These are phyloP conservation scores for Sutorius eximius DNA, from an alignment of 1,284 basidiomycete genomes.

Conservation along the genomic window DNA sequence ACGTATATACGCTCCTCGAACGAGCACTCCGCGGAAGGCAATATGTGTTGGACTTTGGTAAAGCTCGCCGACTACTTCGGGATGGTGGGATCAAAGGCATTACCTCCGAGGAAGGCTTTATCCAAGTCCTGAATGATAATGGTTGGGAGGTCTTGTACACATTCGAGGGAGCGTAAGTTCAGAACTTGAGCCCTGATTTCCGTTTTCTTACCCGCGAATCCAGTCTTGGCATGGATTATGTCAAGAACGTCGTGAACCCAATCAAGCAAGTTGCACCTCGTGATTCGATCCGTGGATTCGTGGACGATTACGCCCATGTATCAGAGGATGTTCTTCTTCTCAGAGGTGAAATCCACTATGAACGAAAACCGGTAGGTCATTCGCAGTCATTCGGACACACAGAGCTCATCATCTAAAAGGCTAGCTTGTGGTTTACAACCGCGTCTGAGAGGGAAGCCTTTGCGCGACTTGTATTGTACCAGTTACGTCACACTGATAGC, in stretches of 20 bases:
- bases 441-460: conserved; percentile 34
- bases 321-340: conserved; percentile 42
- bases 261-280: conserved; percentile 39
- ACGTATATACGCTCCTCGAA: conserved; percentile 21
- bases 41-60: conserved; percentile 19
- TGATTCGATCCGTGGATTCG: conserved; percentile 38
- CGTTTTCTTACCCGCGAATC: conserved; percentile 8
- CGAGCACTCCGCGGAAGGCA: conserved; percentile 18
- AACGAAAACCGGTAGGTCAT: conserved; percentile 43
- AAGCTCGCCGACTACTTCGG: conserved; percentile 21
- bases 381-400: conserved; percentile 1
- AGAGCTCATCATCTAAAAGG: conserved; percentile 37
- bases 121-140: conserved; percentile 32
- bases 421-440: conserved; percentile 42
- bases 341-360: conserved; percentile 45
- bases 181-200: background rate
- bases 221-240: conserved; percentile 46
- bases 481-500: conserved; percentile 34
- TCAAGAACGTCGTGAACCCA: conserved; percentile 45
- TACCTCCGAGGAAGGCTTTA: conserved; percentile 33
- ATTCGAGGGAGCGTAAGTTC: conserved; percentile 41
- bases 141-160: conserved; percentile 43
- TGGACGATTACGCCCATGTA: conserved; percentile 40
- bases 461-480: conserved; percentile 37
- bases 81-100: conserved; percentile 15